Conservation (phyloP, 2,329 filamentous ascomycete species). For the Trichoderma sp. region DNA sequence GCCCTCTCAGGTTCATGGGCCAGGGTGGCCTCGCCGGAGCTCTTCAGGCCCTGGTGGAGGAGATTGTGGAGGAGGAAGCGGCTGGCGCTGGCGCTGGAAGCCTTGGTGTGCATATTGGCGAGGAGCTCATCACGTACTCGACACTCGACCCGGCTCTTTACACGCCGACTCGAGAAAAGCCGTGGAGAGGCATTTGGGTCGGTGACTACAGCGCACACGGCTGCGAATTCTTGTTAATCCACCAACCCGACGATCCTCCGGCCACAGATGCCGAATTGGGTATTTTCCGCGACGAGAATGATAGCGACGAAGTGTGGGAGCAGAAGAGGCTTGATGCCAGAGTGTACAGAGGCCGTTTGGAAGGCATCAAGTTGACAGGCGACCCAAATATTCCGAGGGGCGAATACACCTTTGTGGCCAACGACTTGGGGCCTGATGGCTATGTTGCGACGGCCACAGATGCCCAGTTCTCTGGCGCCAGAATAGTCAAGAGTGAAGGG, state of each 20-base stretch:
- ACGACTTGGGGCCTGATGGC: constrained; percentile 70
- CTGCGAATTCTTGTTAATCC: constrained; percentile 80
- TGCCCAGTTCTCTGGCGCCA: constrained; percentile 67
- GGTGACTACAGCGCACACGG: constrained; percentile 88
- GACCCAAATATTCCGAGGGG: constrained; percentile 88
- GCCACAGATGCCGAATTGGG: constrained; percentile 41
- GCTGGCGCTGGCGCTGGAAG: constrained; percentile 20
- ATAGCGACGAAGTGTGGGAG: constrained; percentile 48
- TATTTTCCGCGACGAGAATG: constrained; percentile 39
- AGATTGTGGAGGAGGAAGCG: constrained; percentile 11
- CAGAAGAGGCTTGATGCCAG: constrained; percentile 45
- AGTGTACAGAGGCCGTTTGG: constrained; percentile 65
- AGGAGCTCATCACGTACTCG: constrained; percentile 60
- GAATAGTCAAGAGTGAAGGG: constrained; percentile 70
- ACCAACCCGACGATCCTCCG: constrained; percentile 61
- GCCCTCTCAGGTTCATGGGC: constrained; percentile 31
- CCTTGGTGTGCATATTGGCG: constrained; percentile 49
- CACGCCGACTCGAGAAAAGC: constrained; percentile 74
- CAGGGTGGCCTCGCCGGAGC: constrained; percentile 27
- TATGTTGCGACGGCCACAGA: constrained; percentile 64
- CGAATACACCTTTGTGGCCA: constrained; percentile 75
- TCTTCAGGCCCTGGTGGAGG: constrained; percentile 22
- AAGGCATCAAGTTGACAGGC: constrained; percentile 88
- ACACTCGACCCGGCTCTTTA: constrained; percentile 75
- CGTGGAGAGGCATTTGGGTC: constrained; percentile 88